phyloP scores from a whole-genome alignment of 345 rosid species.

The Eucalyptus grandis region DNA sequence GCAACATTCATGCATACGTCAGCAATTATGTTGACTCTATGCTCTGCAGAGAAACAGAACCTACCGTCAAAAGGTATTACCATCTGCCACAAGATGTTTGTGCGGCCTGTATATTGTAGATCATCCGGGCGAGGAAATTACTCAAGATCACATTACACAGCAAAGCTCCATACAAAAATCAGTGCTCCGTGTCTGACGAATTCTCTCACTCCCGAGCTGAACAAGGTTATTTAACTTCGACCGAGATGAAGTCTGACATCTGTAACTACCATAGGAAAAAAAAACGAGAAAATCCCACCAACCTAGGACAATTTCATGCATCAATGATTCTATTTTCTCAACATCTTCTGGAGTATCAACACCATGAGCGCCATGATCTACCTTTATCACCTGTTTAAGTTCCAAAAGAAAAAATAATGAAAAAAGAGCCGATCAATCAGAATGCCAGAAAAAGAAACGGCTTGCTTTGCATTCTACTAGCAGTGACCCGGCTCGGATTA shows the following conservation, averaged over 20 bases:
- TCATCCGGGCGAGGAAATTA: background rate
- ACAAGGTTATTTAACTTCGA: background rate
- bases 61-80: background rate
- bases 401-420: background rate
- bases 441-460: background rate
- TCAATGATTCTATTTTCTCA: conserved; percentile 62
- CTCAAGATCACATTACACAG: background rate
- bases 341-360: conserved; percentile 78
- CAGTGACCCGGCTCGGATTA: no score
- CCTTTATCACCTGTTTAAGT: conserved; percentile 64
- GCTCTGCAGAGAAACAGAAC: background rate
- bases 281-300: background rate
- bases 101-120: background rate
- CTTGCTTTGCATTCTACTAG: background rate
- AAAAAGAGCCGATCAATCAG: no score
- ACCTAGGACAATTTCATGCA: conserved; percentile 49
- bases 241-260: background rate
- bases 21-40: background rate
- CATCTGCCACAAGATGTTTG: background rate
- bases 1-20: background rate
- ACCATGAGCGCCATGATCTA: conserved; percentile 85
- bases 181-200: background rate
- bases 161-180: background rate
- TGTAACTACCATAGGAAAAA: background rate
- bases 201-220: background rate